Evolutionary conservation across 805 yeast species (phyloP), one percentile per base, ranked within the genome.

Genomic region (Metschnikowia borealis): DNA sequence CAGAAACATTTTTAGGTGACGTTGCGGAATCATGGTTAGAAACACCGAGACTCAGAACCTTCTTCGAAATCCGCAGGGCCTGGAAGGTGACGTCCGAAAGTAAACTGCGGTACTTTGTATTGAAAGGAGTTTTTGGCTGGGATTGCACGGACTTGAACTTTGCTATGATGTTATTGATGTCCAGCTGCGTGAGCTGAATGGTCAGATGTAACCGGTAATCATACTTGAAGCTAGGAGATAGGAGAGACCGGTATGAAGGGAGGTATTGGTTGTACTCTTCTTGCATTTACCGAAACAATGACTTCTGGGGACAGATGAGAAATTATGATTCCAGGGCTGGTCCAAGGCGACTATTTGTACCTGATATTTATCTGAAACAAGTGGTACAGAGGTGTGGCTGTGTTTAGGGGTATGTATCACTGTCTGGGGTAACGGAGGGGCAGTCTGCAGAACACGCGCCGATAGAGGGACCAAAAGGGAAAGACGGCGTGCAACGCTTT

Each of bases 201-300:
- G 76, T 67, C 39, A 69, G 61, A 54, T 75, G 82, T 5, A 77
- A 71, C 45, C 67, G 64, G 61, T 80, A 80, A 59, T 80, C 84
- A 58, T 78, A 80, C 18, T 72, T 66, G 10, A 74, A 73, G 45
- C 65, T 67, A 1, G 84, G 84, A 38, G 70, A 73, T 26, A 80
- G 62, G 26, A 80, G 66, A 4, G 83, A 79, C 39, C 83, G 67
- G 60, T 80, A 80, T 1, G 83, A 78, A 6, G 82, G 82, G 23
- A 79, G 64, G 58, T 73, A 69, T 23, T 46, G 41, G 36, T 39
- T 49, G 35, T 51, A 49, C 36, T 54, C 54, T 7, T 44, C 46
- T 29, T 35, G 46, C 46, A 44, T 44, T 35, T 15, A 23, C 33
- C 15, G 5, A 3, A 23, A 3, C n/a, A 5, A n/a, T 23, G 29